phyloP scores from a whole-genome alignment of 2,329 filamentous ascomycete genomes.

The Talaromyces sp. region DNA sequence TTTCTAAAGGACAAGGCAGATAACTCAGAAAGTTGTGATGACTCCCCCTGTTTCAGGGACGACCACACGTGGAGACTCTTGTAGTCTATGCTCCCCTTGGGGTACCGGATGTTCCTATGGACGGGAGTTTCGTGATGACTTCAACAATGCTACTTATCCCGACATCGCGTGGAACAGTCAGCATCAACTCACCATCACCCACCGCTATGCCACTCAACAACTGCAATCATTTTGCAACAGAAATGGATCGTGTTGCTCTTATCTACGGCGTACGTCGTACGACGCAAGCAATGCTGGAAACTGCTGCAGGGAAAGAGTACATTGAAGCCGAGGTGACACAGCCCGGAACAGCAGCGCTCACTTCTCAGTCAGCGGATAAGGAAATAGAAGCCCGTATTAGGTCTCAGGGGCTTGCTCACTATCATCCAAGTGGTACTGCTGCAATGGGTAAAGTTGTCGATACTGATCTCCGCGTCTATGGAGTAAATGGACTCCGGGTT shows the following conservation, averaged over 20 bases:
- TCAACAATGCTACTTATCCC: constrained; percentile 19
- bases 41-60: too few species aligned
- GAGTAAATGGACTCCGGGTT: constrained; percentile 20
- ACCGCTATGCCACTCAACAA: constrained; percentile 23
- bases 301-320: constrained; percentile 14
- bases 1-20: too few species aligned
- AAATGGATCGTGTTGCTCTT: constrained; percentile 10
- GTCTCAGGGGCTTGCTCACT: constrained; percentile 13
- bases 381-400: constrained; percentile 22
- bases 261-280: background rate
- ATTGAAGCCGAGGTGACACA: constrained; percentile 20
- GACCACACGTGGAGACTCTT: constrained; percentile 22
- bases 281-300: constrained; percentile 13
- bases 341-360: constrained; percentile 13
- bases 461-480: constrained; percentile 16
- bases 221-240: constrained; percentile 28
- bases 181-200: constrained; percentile 17
- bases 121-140: constrained; percentile 22
- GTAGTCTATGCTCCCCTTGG: constrained; percentile 23
- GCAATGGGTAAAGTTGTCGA: constrained; percentile 19
- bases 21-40: too few species aligned
- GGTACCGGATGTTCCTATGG: constrained; percentile 18
- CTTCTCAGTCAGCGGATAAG: constrained; percentile 17
- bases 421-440: constrained; percentile 19
- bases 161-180: constrained; percentile 22